Evolutionary conservation across 1,284 basidiomycete species (phyloP), one percentile per base, ranked within the genome.

Genomic region (Xerocomus nothofagi): DNA sequence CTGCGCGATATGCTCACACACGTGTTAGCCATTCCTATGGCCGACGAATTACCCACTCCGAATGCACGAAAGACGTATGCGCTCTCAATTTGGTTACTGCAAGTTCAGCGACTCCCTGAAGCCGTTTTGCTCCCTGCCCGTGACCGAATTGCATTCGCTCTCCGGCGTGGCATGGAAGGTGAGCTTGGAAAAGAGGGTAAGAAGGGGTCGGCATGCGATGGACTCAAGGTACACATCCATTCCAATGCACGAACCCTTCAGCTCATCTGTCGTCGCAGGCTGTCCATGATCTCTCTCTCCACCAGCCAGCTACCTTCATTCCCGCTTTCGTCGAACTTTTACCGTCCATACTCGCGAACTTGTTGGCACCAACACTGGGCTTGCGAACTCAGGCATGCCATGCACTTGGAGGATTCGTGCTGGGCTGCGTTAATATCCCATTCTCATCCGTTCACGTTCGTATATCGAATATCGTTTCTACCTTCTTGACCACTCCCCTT

Each of bases 131-230:
- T 68, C 15, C 80, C 82, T 15, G 78, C 84, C 2, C 76, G 74
- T 11, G 78, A 81, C 56, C 76, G 83, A 27, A 86, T 91, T 34
- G 76, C 82, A 1, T 82, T 79, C 49, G 85, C 86, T 3, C 63
- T 91, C 9, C 77, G 79, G 45, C 80, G 88, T 31, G 89, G 83
- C n/a, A 79, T 91, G 53, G 84, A 87, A 50, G 89, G 89, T 11
- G 84, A 90, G 52, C 78, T 91, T 17, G 89, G 88, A 3, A 88
- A 88, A 61, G 89, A 91, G 66, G 88, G 88, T 9, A 91, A 91
- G 72, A 91, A 88, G 58, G 88, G 89, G 0, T 81, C 88, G 3
- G 77, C 75, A 2, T 83, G 76, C 33, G 88, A 91, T 62, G 86
- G 84, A 17, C 73, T 90, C 39, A 86, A 81, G 77, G 86, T 84